Base-by-base conservation (phyloP, 257 asterid genomes). In the Solanum okadae region DNA sequence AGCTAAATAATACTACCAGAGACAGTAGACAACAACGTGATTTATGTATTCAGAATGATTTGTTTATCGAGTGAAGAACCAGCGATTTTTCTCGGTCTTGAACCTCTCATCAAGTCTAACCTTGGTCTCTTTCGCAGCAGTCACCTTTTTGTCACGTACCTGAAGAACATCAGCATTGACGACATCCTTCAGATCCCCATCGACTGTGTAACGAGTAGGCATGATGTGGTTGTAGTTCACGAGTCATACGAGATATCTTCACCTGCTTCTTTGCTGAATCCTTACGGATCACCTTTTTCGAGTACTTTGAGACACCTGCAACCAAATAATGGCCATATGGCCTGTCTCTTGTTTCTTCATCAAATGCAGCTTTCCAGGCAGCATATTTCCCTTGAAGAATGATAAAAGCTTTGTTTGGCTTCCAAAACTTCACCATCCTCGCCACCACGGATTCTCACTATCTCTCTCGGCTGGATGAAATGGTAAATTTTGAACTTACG, bases 1-100 rank as follows among this genome's bases (percentile, higher is more conserved):
- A 88, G 93, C 98, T 86, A 96, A 94, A 90, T 96, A 46, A 14
- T 14, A 46, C 98, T 13, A 96, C 98, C 11, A 96, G n/a, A 40
- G 4, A 44, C 9, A 44, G n/a, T 25, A 44, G 67, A 77, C 35
- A 77, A 77, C 65, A 79, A 44, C 40, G 3, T 79, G 38, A 42
- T 40, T 79, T 44, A 78, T 79, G 67, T n/a, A 8, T 44, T 79
- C 16, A 44, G 1, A 25, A 44, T 79, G 15, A 79, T 44, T 79
- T 46, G 8, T 46, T 4, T 46, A 46, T 46, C 20, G 18, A 82
- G 89, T 44, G 68, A 89, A 89, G 86, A 86, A 81, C 89, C 91
- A 82, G 3, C 73, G 44, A n/a, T 89, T 86, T 82, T 89, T 89
- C 7, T 89, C 89, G 11, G 70, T 79, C 72, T 81, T 89, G 42